Evolutionary conservation across 2,329 filamentous ascomycete species (phyloP).

Genomic region (Sordariomycetes sp.): DNA sequence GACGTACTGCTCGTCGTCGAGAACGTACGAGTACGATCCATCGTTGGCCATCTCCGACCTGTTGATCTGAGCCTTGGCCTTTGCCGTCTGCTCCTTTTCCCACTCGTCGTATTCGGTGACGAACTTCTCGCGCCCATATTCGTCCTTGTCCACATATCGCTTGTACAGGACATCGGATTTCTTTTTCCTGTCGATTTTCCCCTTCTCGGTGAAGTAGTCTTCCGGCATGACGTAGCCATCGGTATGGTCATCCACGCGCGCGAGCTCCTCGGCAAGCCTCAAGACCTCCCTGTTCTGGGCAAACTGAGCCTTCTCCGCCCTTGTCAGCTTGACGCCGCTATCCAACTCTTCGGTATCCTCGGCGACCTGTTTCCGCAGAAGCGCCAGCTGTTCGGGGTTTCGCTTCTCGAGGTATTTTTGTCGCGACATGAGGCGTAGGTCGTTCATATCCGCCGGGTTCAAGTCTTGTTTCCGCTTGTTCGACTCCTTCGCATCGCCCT

Average conservation of each 20-base stretch:
- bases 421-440: constrained; percentile 71
- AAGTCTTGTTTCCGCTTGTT: constrained; percentile 31
- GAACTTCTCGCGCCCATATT: constrained; percentile 78
- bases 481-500: constrained; percentile 56
- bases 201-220: constrained; percentile 89
- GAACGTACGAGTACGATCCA: constrained; percentile 67
- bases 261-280: constrained; percentile 70
- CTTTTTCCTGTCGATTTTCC: constrained; percentile 74
- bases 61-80: constrained; percentile 78
- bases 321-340: constrained; percentile 64
- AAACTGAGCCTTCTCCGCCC: constrained; percentile 78
- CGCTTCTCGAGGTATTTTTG: constrained; percentile 93
- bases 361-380: constrained; percentile 81
- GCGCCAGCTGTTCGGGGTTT: constrained; percentile 71
- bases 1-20: constrained; percentile 83
- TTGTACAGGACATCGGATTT: constrained; percentile 88
- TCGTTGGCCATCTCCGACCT: constrained; percentile 65
- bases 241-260: constrained; percentile 80
- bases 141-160: constrained; percentile 78
- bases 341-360: constrained; percentile 77
- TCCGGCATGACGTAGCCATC: constrained; percentile 92
- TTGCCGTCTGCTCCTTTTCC: constrained; percentile 81
- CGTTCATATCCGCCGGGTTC: constrained; percentile 43
- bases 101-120: constrained; percentile 93
- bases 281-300: constrained; percentile 77